A percentile compares a stretch with the other conserved stretches of the same genome.
phyloP scores from a whole-genome alignment of 768 basidiomycete species.

The Mycena vulgaris region DNA sequence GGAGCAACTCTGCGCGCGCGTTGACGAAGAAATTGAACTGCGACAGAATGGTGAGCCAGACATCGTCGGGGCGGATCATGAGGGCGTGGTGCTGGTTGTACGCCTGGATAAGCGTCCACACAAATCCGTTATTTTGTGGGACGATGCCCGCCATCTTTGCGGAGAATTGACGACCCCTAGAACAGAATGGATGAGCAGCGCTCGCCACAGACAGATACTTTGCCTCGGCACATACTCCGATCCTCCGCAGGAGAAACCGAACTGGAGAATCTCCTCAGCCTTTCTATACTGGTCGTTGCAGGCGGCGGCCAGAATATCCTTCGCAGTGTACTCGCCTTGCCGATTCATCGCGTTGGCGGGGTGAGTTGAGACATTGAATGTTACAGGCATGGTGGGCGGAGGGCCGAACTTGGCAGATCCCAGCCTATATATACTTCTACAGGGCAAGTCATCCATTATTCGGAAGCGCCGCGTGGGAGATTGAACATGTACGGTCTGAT shows the following conservation, averaged over 20 bases:
- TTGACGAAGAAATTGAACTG: constrained; percentile 50
- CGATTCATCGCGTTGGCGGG: background rate
- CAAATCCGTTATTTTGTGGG: constrained; percentile 41
- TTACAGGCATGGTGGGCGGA: constrained; percentile 11
- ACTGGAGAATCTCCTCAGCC: constrained; percentile 14
- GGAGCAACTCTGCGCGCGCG: constrained; percentile 44
- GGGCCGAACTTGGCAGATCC: background rate
- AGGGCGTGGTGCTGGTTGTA: constrained; percentile 49
- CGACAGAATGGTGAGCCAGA: constrained; percentile 52
- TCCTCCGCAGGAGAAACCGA: constrained; percentile 5
- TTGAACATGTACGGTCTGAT: no score
- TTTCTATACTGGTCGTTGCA: constrained; percentile 12
- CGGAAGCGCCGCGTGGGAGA: no score
- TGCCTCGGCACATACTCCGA: background rate
- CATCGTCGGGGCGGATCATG: constrained; percentile 57
- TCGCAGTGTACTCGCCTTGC: background rate
- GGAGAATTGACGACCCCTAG: background rate
- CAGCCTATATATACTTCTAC: background rate
- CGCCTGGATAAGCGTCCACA: constrained; percentile 41
- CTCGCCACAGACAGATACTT: background rate
- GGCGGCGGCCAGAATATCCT: background rate
- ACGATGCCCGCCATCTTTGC: background rate
- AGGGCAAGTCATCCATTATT: background rate
- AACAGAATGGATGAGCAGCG: background rate
- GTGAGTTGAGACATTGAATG: constrained; percentile 11